These are phyloP conservation scores for Colletotrichum liriopes DNA, from an alignment of 2,329 filamentous ascomycete genomes.

Conservation along the genomic window DNA sequence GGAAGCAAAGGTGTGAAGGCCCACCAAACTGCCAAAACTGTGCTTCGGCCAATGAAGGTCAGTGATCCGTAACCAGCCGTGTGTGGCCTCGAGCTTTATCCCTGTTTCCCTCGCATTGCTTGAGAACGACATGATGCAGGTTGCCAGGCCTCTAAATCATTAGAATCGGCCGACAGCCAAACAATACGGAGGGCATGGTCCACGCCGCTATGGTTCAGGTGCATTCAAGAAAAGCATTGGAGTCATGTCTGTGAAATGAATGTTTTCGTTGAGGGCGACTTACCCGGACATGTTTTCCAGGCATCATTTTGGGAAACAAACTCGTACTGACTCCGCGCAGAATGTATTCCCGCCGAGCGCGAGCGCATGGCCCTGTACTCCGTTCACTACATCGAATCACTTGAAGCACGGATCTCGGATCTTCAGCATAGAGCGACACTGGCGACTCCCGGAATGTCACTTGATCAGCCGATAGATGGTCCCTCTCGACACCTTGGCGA, in stretches of 20 bases:
- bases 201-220: no score
- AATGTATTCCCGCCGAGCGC: conserved; percentile 4
- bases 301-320: no score
- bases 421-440: conserved; percentile 4
- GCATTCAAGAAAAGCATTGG: no score
- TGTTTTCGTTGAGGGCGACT: no score
- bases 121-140: no score
- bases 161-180: no score
- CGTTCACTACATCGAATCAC: conserved; percentile 13
- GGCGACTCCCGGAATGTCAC: conserved; percentile 3
- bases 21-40: conserved; percentile 9
- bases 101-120: no score
- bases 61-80: background rate
- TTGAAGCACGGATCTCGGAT: background rate
- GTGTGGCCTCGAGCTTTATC: no score
- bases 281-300: no score
- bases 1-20: conserved; percentile 9
- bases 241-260: no score
- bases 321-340: background rate
- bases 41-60: conserved; percentile 10
- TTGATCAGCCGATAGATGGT: conserved; percentile 7
- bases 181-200: no score
- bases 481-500: background rate
- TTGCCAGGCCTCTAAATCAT: no score
- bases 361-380: conserved; percentile 14